A percentile compares a stretch with the other conserved stretches of the same genome.
Conservation (phyloP, 495 filamentous ascomycete species). For the Penicillium macrosclerotiorum region DNA sequence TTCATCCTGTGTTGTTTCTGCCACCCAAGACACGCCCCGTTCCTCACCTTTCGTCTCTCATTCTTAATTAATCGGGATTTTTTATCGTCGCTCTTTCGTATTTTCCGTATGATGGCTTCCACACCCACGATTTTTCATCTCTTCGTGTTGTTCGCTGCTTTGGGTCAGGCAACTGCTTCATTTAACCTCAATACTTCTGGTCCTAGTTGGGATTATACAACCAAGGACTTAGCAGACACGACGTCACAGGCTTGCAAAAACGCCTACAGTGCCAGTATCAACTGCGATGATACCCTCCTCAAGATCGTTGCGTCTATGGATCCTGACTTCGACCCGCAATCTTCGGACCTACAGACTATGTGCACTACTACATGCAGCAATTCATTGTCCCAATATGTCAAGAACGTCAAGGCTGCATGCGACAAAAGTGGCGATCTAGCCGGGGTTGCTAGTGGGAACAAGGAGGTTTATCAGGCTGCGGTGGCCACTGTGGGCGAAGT, state of each 20-base stretch:
- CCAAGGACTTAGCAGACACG: conserved; percentile 21
- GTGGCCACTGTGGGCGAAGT: conserved; percentile 26
- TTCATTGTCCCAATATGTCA: conserved; percentile 26
- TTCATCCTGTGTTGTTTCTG: background rate
- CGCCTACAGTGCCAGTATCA: conserved; percentile 30
- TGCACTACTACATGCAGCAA: conserved; percentile 28
- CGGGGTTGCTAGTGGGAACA: conserved; percentile 12
- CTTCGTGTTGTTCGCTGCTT: conserved; percentile 15
- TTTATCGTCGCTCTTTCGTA: conserved; percentile 2
- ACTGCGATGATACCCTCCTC: conserved; percentile 27
- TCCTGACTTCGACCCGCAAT: conserved; percentile 17
- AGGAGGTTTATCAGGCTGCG: conserved; percentile 9
- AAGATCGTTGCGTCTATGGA: conserved; percentile 26
- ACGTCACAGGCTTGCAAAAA: conserved; percentile 32
- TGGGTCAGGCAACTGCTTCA: conserved; percentile 15
- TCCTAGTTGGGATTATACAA: conserved; percentile 29
- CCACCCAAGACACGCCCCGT: background rate
- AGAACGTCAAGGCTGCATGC: conserved; percentile 26
- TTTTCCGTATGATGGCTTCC: conserved; percentile 11
- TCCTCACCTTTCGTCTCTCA: conserved; percentile 6
- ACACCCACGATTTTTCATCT: conserved; percentile 10
- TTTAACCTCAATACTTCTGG: conserved; percentile 26
- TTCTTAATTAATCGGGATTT: background rate
- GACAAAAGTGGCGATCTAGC: conserved; percentile 24
- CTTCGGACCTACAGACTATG: conserved; percentile 21